Base-by-base conservation (phyloP, 116 monocot genomes). In the Papilionanthe hybrid region DNA sequence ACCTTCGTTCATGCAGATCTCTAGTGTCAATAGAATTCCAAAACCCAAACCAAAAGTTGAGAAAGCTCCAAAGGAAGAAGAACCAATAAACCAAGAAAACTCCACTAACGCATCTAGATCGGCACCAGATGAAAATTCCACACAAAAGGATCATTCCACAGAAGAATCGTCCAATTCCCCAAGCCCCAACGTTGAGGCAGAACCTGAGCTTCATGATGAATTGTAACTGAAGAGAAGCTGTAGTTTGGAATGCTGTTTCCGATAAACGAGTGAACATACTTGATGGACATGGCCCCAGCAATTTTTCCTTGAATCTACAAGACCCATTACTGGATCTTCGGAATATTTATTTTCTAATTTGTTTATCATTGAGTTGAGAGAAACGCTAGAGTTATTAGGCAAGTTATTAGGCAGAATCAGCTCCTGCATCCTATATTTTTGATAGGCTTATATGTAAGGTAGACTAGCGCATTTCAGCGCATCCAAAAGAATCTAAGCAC, bases 1-100 rank as follows among this genome's bases (percentile, higher is more conserved):
- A 1, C 48, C 60, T 78, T 66, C n/a, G 11, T 18, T 55, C n/a
- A n/a, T 83, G 42, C 79, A 98, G 98, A 91, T 94, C n/a, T 78
- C 92, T 19, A 90, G 81, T 53, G 85, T 94, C 41, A 93, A 94
- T 73, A 91, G 91, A 69, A 94, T 98, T 50, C 94, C 94, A 7
- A 97, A 94, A 74, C 98, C 96, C 42, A 94, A 94, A 83, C 91
- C 92, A 5, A 97, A 97, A 79, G 68, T 94, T 43, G 92, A 97
- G 79, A 92, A 94, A 83, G 87, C 91, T 73, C 49, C 86, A 9
- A 91, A 88, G 80, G 78, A 82, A 50, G 78, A 82, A 50, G 91
- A 88, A 63, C 8, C 86, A 69, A 69, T 41, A 23, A 80, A n/a
- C 60, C 71, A 86, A 23, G 85, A 88, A 1, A 80, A 82, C 77